Conservation (phyloP, 2,329 filamentous ascomycete species). For the Penicillium janthinellum region DNA sequence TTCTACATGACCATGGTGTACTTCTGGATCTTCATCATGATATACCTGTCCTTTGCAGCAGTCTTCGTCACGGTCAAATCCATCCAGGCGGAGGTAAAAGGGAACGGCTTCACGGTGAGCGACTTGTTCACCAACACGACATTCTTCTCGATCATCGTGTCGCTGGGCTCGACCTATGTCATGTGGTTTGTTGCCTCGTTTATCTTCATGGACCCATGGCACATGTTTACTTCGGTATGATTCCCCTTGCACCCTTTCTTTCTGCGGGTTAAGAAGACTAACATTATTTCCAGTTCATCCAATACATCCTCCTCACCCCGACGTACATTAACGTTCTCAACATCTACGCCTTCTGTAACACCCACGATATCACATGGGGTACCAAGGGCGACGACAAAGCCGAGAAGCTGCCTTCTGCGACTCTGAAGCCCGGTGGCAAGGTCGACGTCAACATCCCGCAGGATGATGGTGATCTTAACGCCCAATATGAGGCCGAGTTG, state of each 20-base stretch:
- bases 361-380: conserved; percentile 96
- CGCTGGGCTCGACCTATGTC: conserved; percentile 85
- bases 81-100: conserved; percentile 69
- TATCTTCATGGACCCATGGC: conserved; percentile 97
- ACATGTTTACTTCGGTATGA: conserved; percentile 81
- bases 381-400: conserved; percentile 98
- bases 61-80: conserved; percentile 90
- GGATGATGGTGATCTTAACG: conserved; percentile 92
- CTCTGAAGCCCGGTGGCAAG: conserved; percentile 90
- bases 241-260: not conserved
- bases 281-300: conserved; percentile 59
- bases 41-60: conserved; percentile 91
- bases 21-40: conserved; percentile 96
- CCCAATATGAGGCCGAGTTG: conserved; percentile 88
- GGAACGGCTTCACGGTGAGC: conserved; percentile 66
- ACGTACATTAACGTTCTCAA: conserved; percentile 99
- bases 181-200: conserved; percentile 91
- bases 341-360: conserved; percentile 98
- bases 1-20: conserved; percentile 97
- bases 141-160: conserved; percentile 93
- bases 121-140: conserved; percentile 82
- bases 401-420: conserved; percentile 84
- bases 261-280: not conserved
- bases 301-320: conserved; percentile 92
- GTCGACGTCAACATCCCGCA: conserved; percentile 84